Percentiles rank a stretch among this genome's conserved stretches.
Conservation (phyloP, 2,329 filamentous ascomycete species). For the Aspergillus glaucus region DNA sequence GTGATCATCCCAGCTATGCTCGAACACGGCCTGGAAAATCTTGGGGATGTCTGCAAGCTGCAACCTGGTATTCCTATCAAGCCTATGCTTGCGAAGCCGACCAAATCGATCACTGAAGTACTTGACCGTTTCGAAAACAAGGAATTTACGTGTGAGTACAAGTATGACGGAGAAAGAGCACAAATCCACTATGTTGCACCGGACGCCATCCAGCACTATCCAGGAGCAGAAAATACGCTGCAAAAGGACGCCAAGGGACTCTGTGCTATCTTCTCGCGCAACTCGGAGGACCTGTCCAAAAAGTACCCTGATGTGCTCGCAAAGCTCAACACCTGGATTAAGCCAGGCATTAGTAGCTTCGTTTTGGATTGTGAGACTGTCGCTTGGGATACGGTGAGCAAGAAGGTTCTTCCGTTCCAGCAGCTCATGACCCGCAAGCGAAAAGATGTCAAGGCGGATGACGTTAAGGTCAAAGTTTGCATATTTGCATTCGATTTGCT, state of each 20-base stretch:
- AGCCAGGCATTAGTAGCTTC: constrained; percentile 83
- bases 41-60: constrained; percentile 81
- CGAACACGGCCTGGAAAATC: constrained; percentile 73
- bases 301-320: constrained; percentile 95
- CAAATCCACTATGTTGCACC: constrained; percentile 96
- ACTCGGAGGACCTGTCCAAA: constrained; percentile 93
- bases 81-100: constrained; percentile 97
- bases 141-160: constrained; percentile 96
- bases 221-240: constrained; percentile 55
- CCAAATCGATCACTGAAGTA: constrained; percentile 96
- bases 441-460: constrained; percentile 92
- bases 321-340: constrained; percentile 85
- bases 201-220: constrained; percentile 64
- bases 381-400: constrained; percentile 89
- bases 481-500: constrained; percentile 95
- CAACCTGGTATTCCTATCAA: constrained; percentile 92
- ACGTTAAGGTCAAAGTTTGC: constrained; percentile 94
- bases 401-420: constrained; percentile 95
- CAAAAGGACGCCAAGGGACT: constrained; percentile 65
- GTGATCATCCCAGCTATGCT: constrained; percentile 87
- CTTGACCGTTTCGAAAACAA: constrained; percentile 93
- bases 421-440: constrained; percentile 96
- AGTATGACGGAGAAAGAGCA: constrained; percentile 96
- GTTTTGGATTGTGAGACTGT: constrained; percentile 98
- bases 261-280: constrained; percentile 90